These are phyloP conservation scores for Claviceps fusiformis DNA, from an alignment of 2,329 filamentous ascomycete genomes.

Conservation along the genomic window DNA sequence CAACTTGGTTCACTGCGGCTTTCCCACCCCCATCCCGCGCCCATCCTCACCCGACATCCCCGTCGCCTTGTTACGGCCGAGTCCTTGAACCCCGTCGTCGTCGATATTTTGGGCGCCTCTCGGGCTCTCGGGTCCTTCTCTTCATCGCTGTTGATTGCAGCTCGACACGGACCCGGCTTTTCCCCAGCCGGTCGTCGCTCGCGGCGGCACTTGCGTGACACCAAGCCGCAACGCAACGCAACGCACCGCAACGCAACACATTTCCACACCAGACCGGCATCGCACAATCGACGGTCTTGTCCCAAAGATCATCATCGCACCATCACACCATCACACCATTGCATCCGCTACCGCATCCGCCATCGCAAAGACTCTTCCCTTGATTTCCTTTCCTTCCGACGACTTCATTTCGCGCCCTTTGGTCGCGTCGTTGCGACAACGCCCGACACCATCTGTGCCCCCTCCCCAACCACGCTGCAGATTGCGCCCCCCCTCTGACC, in stretches of 20 bases:
- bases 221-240: conserved; percentile 12
- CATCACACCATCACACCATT: not conserved
- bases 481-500: conserved; percentile 5
- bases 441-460: not conserved
- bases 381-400: not conserved
- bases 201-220: conserved; percentile 18
- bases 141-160: not conserved
- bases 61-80: not conserved
- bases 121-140: not conserved
- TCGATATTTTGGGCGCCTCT: not conserved
- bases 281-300: conserved; percentile 8
- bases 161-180: conserved; percentile 3
- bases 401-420: not conserved
- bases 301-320: not conserved
- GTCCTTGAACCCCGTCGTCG: not conserved
- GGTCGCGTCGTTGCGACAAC: not conserved
- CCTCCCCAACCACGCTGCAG: conserved; percentile 1
- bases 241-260: not conserved
- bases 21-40: not conserved
- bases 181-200: conserved; percentile 5
- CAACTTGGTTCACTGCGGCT: conserved; percentile 1
- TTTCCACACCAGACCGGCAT: not conserved
- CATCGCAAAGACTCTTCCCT: conserved; percentile 2
- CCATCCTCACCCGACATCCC: conserved; percentile 1
- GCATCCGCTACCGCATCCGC: not conserved